Conservation (phyloP, 192 early-diverging fungal species). For the Bifiguratus adelaidae region DNA sequence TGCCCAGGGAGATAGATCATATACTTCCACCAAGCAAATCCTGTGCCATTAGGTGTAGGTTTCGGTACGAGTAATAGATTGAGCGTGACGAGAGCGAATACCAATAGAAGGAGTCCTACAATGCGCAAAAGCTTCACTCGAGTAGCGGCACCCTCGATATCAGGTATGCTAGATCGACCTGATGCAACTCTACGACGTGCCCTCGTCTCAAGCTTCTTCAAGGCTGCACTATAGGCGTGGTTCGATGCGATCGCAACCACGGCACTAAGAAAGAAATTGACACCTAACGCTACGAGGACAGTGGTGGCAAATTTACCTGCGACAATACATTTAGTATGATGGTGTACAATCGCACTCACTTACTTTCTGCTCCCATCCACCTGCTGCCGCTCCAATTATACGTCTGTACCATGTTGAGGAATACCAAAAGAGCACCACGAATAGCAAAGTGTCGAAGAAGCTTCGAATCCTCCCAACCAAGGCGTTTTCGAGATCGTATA, state of each 20-base stretch:
- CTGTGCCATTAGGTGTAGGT: not conserved
- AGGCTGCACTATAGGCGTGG: not conserved
- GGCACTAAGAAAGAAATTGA: conserved; percentile 6
- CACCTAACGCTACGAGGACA: conserved; percentile 1
- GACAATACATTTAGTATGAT: not conserved
- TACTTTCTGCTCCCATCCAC: not conserved
- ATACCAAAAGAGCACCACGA: not conserved
- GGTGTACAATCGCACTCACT: not conserved
- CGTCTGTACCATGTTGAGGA: not conserved
- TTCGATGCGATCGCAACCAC: conserved; percentile 1
- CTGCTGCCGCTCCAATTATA: not conserved
- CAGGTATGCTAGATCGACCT: too few species aligned
- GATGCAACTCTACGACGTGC: not conserved
- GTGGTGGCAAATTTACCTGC: not conserved
- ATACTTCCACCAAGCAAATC: conserved; percentile 7
- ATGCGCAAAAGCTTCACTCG: not conserved
- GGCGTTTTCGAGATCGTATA: conserved; percentile 5
- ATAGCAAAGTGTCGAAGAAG: conserved; percentile 6
- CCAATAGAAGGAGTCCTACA: not conserved
- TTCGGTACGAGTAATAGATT: conserved; percentile 2
- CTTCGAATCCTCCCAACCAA: conserved; percentile 2
- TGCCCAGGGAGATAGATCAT: conserved; percentile 1
- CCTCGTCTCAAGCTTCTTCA: not conserved
- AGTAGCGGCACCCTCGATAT: not conserved
- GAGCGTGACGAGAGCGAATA: not conserved